Conservation (phyloP, 2,329 filamentous ascomycete genomes). For the Teratosphaeria pseudoeucalypti region DNA sequence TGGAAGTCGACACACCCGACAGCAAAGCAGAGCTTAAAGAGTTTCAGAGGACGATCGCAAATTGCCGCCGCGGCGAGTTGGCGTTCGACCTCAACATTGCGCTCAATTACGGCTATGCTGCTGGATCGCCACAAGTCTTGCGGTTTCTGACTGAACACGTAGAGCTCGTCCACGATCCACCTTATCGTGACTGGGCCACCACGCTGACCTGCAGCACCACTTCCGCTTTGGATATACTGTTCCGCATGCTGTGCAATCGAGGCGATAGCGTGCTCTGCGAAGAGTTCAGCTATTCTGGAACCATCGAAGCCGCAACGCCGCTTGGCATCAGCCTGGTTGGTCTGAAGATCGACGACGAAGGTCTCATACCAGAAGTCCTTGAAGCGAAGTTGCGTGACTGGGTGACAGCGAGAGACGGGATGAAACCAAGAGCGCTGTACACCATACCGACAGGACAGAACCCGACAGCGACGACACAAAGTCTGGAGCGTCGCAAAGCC, state of each 20-base stretch:
- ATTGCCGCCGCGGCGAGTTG: slow-evolving; percentile 25
- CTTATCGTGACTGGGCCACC: slow-evolving; percentile 83
- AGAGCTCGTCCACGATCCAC: slow-evolving; percentile 76
- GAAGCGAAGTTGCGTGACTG: slow-evolving; percentile 56
- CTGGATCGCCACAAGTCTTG: slow-evolving; percentile 78
- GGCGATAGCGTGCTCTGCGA: slow-evolving; percentile 76
- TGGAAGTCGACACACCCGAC: slow-evolving; percentile 44
- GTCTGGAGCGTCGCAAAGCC: slow-evolving; percentile 53
- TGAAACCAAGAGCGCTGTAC: slow-evolving; percentile 59
- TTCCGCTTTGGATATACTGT: slow-evolving; percentile 68
- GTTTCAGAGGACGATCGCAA: neutral
- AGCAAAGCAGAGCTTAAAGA: neutral
- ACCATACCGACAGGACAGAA: slow-evolving; percentile 78
- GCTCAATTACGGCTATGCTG: slow-evolving; percentile 86
- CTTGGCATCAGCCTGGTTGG: slow-evolving; percentile 52
- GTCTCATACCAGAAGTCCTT: slow-evolving; percentile 51
- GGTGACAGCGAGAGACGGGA: slow-evolving; percentile 49
- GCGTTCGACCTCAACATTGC: slow-evolving; percentile 71
- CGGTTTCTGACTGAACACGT: slow-evolving; percentile 92
- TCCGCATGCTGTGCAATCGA: slow-evolving; percentile 70
- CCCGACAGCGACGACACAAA: slow-evolving; percentile 77
- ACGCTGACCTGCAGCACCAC: slow-evolving; percentile 79
- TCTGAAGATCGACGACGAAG: slow-evolving; percentile 56
- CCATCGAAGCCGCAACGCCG: slow-evolving; percentile 54
- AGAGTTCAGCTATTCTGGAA: slow-evolving; percentile 76